Evolutionary conservation across 2,329 filamentous ascomycete genomes (phyloP).

Genomic region (Diaporthe sp.): DNA sequence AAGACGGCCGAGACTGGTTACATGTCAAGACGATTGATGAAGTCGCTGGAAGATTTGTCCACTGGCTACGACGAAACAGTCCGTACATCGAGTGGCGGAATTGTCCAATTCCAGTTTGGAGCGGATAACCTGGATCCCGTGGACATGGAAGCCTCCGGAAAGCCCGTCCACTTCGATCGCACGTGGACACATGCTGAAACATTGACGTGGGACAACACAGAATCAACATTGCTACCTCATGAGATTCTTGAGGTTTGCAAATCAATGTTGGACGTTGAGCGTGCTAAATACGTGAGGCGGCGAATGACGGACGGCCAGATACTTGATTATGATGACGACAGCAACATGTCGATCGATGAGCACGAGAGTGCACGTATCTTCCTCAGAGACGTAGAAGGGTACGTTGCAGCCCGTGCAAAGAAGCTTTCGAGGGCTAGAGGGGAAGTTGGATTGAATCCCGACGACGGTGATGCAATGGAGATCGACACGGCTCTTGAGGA

Average conservation of each 20-base stretch:
- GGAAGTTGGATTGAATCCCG: constrained; percentile 62
- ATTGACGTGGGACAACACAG: constrained; percentile 83
- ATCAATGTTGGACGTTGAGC: constrained; percentile 75
- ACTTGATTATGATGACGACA: constrained; percentile 78
- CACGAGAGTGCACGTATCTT: constrained; percentile 88
- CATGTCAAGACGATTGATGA: constrained; percentile 98
- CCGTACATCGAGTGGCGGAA: constrained; percentile 85
- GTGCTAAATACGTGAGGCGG: constrained; percentile 71
- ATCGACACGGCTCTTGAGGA: constrained; percentile 43
- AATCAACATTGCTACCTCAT: constrained; percentile 77
- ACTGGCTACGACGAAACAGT: constrained; percentile 96
- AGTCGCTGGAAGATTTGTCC: constrained; percentile 94
- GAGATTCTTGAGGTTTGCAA: constrained; percentile 80
- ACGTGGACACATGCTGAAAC: constrained; percentile 87
- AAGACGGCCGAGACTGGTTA: constrained; percentile 99
- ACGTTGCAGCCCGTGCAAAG: constrained; percentile 73
- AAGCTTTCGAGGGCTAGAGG: constrained; percentile 69
- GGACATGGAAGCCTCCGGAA: constrained; percentile 95
- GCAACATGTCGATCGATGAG: constrained; percentile 78
- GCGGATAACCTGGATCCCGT: constrained; percentile 96
- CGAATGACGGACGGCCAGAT: constrained; percentile 71
- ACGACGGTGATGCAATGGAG: constrained; percentile 46
- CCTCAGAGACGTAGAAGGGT: constrained; percentile 80
- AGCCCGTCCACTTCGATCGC: constrained; percentile 90
- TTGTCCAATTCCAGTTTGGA: constrained; percentile 98